phyloP scores from a whole-genome alignment of 2,329 filamentous ascomycete species.

The Colletotrichum coccodes region DNA sequence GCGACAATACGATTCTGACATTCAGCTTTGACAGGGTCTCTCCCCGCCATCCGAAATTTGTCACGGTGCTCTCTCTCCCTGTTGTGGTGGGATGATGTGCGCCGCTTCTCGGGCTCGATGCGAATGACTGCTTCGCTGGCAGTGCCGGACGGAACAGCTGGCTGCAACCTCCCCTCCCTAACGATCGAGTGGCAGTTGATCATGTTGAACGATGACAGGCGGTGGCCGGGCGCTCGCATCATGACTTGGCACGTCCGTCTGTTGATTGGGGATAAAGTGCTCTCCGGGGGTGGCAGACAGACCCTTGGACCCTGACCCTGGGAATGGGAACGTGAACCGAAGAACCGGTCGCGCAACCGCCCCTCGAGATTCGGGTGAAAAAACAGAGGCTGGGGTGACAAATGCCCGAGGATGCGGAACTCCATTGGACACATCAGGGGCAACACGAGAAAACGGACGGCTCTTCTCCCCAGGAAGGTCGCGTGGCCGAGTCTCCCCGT shows the following conservation, averaged over 20 bases:
- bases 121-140: conserved; percentile 15
- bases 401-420: not conserved
- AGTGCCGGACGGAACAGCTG: not conserved
- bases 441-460: not conserved
- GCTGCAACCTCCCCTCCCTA: not conserved
- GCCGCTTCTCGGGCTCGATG: not conserved
- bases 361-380: not conserved
- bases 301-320: conserved; percentile 22
- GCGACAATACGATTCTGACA: not conserved
- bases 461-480: not conserved
- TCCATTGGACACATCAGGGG: not conserved
- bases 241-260: not conserved
- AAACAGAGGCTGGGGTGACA: not conserved
- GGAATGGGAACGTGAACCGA: not conserved
- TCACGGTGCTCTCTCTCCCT: no score
- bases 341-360: not conserved
- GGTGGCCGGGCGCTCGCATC: not conserved
- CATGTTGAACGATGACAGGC: not conserved
- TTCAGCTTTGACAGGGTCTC: not conserved
- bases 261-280: not conserved
- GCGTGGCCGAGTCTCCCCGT: not conserved
- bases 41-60: conserved; percentile 6
- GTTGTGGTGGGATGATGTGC: conserved; percentile 4
- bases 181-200: not conserved
- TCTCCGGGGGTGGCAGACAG: no score